Conservation (phyloP, 2,329 filamentous ascomycete genomes). For the Fusarium tanahbumbuense region DNA sequence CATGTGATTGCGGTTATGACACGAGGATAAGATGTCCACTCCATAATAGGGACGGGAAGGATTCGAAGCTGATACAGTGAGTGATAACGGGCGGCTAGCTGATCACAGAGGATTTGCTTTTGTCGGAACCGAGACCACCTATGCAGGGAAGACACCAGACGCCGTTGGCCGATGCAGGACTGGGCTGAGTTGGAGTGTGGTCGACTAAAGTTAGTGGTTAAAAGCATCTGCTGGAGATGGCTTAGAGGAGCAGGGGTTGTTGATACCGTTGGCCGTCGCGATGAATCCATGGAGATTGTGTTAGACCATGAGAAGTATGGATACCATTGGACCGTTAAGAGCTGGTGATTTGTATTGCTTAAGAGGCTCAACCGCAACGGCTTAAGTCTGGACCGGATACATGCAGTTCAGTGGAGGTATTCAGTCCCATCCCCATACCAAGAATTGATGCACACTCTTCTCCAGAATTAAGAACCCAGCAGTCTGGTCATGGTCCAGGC, state of each 20-base stretch:
- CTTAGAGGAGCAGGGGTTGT: slow-evolving; percentile 33
- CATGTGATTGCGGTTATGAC: slow-evolving; percentile 22
- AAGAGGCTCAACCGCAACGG: neutral
- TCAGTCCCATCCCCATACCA: neutral
- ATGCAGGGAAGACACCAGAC: slow-evolving; percentile 12
- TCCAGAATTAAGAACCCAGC: slow-evolving; percentile 23
- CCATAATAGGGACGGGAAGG: slow-evolving; percentile 1
- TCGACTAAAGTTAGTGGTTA: slow-evolving; percentile 27
- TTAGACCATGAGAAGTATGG: neutral
- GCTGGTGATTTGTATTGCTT: neutral
- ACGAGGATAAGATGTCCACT: slow-evolving; percentile 17
- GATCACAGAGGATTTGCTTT: slow-evolving; percentile 1
- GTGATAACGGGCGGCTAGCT: slow-evolving; percentile 5
- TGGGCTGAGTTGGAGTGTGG: slow-evolving; percentile 20
- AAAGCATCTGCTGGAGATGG: slow-evolving; percentile 36
- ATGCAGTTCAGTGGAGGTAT: neutral
- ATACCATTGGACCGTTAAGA: slow-evolving; percentile 2
- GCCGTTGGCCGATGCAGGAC: slow-evolving; percentile 16
- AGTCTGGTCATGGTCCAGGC: slow-evolving; percentile 12
- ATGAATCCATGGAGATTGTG: slow-evolving; percentile 4
- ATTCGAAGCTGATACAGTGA: slow-evolving; percentile 1
- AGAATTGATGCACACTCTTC: neutral
- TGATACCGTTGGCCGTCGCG: slow-evolving; percentile 8
- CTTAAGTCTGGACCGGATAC: neutral
- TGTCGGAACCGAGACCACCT: slow-evolving; percentile 22